Evolutionary conservation across 2,329 filamentous ascomycete genomes (phyloP).

Genomic region (Ophiostoma fasciatum): DNA sequence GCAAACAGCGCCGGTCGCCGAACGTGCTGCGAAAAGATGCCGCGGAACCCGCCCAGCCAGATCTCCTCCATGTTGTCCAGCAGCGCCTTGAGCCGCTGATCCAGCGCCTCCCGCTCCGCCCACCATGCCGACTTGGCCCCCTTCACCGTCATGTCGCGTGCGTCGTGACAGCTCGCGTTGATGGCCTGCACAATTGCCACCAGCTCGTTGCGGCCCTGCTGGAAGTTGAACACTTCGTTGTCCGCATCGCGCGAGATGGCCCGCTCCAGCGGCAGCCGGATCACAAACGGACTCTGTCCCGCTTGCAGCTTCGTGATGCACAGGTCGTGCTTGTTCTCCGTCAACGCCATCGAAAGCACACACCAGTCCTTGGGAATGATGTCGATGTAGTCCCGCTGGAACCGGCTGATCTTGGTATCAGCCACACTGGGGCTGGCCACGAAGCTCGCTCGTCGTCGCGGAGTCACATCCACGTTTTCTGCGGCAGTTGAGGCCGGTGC

Average conservation of each 20-base stretch:
- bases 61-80: slow-evolving; percentile 77
- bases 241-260: slow-evolving; percentile 61
- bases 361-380: slow-evolving; percentile 74
- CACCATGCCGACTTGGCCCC: slow-evolving; percentile 78
- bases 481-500: not conserved
- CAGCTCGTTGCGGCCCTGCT: slow-evolving; percentile 65
- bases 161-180: slow-evolving; percentile 67
- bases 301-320: slow-evolving; percentile 75
- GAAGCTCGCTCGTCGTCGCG: slow-evolving; percentile 28
- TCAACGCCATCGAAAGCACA: slow-evolving; percentile 71
- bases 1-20: slow-evolving; percentile 49
- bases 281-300: slow-evolving; percentile 64
- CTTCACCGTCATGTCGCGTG: slow-evolving; percentile 55
- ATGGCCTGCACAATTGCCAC: slow-evolving; percentile 67
- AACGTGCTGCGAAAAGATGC: slow-evolving; percentile 70
- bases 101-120: slow-evolving; percentile 67
- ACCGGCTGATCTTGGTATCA: slow-evolving; percentile 37
- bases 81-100: slow-evolving; percentile 60
- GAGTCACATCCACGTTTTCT: slow-evolving; percentile 7
- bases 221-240: slow-evolving; percentile 64
- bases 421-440: slow-evolving; percentile 13
- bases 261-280: slow-evolving; percentile 72
- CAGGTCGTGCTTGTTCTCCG: slow-evolving; percentile 68
- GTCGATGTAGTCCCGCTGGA: slow-evolving; percentile 71
- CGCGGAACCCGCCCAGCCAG: slow-evolving; percentile 90